Conservation (phyloP, 2,329 filamentous ascomycete species). For the Colletotrichum gigasporum region DNA sequence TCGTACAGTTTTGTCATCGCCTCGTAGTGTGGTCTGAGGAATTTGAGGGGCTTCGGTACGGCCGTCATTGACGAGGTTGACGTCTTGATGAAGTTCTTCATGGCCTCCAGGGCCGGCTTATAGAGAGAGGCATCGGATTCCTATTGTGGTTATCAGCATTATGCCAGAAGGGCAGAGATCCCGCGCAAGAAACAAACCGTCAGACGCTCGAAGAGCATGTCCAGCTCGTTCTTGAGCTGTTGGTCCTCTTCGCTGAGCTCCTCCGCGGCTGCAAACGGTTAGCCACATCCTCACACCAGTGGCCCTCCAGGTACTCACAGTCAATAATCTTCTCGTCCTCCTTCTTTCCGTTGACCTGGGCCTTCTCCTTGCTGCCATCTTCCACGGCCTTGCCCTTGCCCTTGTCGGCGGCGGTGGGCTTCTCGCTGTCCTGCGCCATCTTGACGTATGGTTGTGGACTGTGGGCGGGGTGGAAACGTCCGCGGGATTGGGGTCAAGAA, state of each 20-base stretch:
- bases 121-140: constrained; percentile 89
- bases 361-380: constrained; percentile 75
- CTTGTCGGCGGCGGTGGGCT: constrained; percentile 87
- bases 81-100: constrained; percentile 99
- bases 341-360: constrained; percentile 78
- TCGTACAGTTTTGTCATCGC: constrained; percentile 88
- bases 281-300: constrained; percentile 39
- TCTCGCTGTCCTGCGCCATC: constrained; percentile 96
- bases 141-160: constrained; percentile 53
- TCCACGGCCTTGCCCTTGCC: constrained; percentile 93
- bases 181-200: constrained; percentile 66
- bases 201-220: constrained; percentile 97
- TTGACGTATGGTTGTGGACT: constrained; percentile 45
- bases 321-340: constrained; percentile 70
- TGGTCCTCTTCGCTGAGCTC: constrained; percentile 98
- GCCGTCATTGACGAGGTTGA: constrained; percentile 99
- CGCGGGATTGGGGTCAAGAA: constrained; percentile 18
- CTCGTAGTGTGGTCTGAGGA: constrained; percentile 96
- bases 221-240: constrained; percentile 96
- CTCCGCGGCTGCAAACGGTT: constrained; percentile 64
- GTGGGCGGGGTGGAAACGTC: constrained; percentile 37
- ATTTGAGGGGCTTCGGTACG: constrained; percentile 97
- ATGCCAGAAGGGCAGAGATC: neutral
- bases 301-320: constrained; percentile 39
- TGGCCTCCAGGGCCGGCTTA: constrained; percentile 90